Evolutionary conservation across 371 early-diverging fungal species (phyloP).

Genomic region (Mucor lusitanicus): DNA sequence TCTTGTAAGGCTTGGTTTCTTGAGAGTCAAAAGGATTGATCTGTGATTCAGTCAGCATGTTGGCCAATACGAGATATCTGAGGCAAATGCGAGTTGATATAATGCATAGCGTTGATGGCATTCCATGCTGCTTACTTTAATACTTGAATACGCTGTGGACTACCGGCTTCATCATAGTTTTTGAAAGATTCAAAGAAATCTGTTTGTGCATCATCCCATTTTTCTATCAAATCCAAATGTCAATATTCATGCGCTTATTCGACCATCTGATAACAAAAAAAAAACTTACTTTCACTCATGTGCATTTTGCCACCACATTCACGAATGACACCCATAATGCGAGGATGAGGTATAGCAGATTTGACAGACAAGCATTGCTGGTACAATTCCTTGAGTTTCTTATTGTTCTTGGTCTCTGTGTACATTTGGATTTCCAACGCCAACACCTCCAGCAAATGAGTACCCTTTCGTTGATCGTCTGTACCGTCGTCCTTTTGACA

Average conservation of each 20-base stretch:
- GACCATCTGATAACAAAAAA: background rate
- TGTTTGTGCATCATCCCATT: slow-evolving; percentile 91
- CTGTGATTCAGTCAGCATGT: slow-evolving; percentile 91
- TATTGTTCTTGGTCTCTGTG: slow-evolving; percentile 84
- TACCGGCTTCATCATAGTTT: slow-evolving; percentile 96
- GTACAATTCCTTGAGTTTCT: slow-evolving; percentile 87
- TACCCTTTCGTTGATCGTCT: slow-evolving; percentile 88
- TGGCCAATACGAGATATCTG: slow-evolving; percentile 90
- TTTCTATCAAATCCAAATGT: slow-evolving; percentile 45
- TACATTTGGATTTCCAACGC: slow-evolving; percentile 95
- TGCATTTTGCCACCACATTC: slow-evolving; percentile 98
- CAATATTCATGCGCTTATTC: no score
- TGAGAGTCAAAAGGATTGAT: slow-evolving; percentile 97
- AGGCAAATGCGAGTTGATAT: background rate
- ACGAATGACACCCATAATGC: slow-evolving; percentile 95
- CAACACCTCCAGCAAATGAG: slow-evolving; percentile 87
- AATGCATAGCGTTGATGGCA: background rate
- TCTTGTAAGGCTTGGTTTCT: slow-evolving; percentile 95
- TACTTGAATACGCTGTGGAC: slow-evolving; percentile 88
- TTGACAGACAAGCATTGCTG: slow-evolving; percentile 86
- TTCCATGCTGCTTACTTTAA: slow-evolving; percentile 67
- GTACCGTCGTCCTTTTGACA: slow-evolving; percentile 85
- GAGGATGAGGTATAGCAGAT: slow-evolving; percentile 94
- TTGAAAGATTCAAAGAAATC: slow-evolving; percentile 97
- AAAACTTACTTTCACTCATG: slow-evolving; percentile 79